Conservation (phyloP, 2,329 filamentous ascomycete species). For the Neofusicoccum sp. region DNA sequence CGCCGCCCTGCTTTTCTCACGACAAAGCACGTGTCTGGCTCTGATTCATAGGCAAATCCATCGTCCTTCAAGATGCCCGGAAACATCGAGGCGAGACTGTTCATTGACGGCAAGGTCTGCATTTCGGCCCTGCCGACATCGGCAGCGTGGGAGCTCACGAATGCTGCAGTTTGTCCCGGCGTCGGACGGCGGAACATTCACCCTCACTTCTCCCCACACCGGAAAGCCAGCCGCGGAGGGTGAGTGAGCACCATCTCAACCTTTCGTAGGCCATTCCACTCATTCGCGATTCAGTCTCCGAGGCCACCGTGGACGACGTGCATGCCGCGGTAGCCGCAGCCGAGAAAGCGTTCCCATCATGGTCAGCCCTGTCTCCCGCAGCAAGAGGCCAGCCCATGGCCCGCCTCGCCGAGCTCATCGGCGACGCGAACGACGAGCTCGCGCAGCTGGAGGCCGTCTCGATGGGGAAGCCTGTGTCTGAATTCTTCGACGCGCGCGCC, state of each 20-base stretch:
- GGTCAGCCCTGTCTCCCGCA: constrained; percentile 35
- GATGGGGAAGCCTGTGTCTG: constrained; percentile 18
- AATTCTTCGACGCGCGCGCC: constrained; percentile 39
- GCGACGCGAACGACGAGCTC: constrained; percentile 14
- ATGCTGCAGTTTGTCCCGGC: constrained; percentile 29
- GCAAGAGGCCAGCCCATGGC: constrained; percentile 43
- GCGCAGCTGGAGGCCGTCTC: constrained; percentile 20
- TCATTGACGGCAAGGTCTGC: constrained; percentile 15
- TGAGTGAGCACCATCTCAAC: neutral
- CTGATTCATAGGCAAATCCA: neutral
- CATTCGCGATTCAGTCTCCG: constrained; percentile 17
- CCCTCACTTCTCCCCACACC: constrained; percentile 30
- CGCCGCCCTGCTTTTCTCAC: too few relatives aligned
- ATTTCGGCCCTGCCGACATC: neutral
- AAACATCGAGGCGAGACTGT: constrained; percentile 7
- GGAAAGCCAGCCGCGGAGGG: constrained; percentile 28
- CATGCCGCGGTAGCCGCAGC: constrained; percentile 27
- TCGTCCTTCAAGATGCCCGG: neutral
- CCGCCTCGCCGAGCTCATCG: constrained; percentile 40
- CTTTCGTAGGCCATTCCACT: neutral
- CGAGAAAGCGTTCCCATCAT: constrained; percentile 27
- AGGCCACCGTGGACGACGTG: constrained; percentile 25
- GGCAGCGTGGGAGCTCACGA: constrained; percentile 10
- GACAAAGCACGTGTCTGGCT: too few relatives aligned
- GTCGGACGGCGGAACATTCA: constrained; percentile 29